phyloP scores from a whole-genome alignment of 371 early-diverging fungal species.

The Catenaria anguillulae region DNA sequence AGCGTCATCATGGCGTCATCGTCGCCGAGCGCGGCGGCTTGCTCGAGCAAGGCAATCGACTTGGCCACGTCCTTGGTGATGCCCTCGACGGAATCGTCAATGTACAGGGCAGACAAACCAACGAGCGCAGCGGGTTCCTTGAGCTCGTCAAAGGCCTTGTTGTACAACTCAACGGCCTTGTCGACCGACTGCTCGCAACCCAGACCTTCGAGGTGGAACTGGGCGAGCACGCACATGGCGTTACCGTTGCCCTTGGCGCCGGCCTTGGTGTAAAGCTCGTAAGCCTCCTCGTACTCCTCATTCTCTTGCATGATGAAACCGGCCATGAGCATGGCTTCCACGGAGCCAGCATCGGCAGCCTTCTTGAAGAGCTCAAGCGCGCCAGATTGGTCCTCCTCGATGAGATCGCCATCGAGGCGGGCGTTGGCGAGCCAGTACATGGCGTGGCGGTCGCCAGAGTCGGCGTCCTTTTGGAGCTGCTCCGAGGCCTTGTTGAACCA shows the following conservation, averaged over 20 bases:
- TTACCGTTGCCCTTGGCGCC: background rate
- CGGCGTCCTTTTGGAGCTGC: background rate
- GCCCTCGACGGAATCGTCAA: background rate
- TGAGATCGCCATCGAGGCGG: background rate
- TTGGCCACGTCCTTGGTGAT: background rate
- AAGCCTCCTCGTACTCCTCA: background rate
- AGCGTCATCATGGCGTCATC: background rate
- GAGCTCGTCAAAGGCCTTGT: background rate
- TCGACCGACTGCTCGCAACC: background rate
- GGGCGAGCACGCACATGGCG: background rate
- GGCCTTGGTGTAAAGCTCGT: background rate
- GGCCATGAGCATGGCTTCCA: background rate
- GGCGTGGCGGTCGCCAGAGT: background rate
- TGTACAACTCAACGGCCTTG: background rate
- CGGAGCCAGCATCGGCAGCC: background rate
- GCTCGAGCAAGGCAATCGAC: background rate
- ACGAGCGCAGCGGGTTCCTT: background rate
- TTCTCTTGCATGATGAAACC: background rate
- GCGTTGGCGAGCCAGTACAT: conserved; percentile 1
- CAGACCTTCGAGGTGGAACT: background rate
- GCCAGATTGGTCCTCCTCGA: background rate
- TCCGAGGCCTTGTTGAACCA: background rate
- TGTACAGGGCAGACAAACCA: background rate
- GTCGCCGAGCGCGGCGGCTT: background rate
- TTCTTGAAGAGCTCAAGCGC: background rate